A percentile compares a stretch with the other conserved stretches of the same genome.
Evolutionary conservation across 164 flowering plant species (phyloP).

Genomic region (Kingdonia uniflora): DNA sequence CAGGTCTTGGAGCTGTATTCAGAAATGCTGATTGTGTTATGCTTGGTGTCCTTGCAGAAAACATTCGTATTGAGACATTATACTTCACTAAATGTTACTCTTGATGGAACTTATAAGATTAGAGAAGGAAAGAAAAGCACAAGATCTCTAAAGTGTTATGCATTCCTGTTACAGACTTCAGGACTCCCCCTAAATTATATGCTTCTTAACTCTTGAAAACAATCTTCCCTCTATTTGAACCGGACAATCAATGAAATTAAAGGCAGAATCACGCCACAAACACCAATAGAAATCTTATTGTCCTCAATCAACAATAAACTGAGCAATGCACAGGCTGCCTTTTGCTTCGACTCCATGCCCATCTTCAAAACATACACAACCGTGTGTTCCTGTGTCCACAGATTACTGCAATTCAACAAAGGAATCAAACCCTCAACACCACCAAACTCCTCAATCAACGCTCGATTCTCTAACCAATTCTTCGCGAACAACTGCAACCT

Average conservation of each 20-base stretch:
- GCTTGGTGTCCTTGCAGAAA: too few species aligned
- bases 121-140: too few species aligned
- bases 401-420: conserved; percentile 59
- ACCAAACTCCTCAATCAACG: conserved; percentile 72
- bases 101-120: too few species aligned
- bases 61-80: too few species aligned
- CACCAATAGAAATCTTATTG: conserved; percentile 73
- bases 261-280: conserved; percentile 84
- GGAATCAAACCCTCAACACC: conserved; percentile 70
- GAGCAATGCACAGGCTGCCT: conserved; percentile 84
- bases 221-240: conserved; percentile 70
- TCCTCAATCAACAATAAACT: conserved; percentile 68
- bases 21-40: too few species aligned
- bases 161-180: too few species aligned
- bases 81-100: too few species aligned
- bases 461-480: conserved; percentile 77
- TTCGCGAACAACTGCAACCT: conserved; percentile 72
- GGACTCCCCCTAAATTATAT: too few species aligned
- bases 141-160: too few species aligned
- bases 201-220: too few species aligned
- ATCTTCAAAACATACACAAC: conserved; percentile 78
- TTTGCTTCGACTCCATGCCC: conserved; percentile 92
- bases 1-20: too few species aligned
- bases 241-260: conserved; percentile 56
- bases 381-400: conserved; percentile 85